Conservation (phyloP, 2,329 filamentous ascomycete genomes). For the Colletotrichum caudatum region DNA sequence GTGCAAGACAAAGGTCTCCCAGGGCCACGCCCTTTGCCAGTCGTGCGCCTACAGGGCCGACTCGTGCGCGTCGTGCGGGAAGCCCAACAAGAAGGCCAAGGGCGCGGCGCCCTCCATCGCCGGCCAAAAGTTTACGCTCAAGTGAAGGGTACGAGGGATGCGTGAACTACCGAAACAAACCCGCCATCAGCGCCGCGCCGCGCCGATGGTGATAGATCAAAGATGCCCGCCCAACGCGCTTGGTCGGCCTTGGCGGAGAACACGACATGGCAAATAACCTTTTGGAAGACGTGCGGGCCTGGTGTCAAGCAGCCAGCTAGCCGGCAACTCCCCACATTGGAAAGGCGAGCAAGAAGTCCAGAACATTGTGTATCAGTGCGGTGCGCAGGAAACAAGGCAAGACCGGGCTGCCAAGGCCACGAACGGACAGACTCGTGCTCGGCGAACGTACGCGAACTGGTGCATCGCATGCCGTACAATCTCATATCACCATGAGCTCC, state of each 20-base stretch:
- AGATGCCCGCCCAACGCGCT: neutral
- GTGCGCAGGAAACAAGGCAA: neutral
- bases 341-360: neutral
- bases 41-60: slow-evolving; percentile 73
- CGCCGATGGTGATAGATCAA: neutral
- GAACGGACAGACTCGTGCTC: neutral
- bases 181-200: neutral
- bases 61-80: slow-evolving; percentile 73
- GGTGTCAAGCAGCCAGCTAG: neutral
- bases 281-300: neutral
- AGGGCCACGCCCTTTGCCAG: slow-evolving; percentile 71
- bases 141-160: slow-evolving; percentile 54
- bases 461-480: neutral
- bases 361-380: neutral
- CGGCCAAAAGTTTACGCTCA: slow-evolving; percentile 72
- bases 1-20: slow-evolving; percentile 74
- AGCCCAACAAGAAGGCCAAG: slow-evolving; percentile 64
- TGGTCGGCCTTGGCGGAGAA: neutral
- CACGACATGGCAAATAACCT: too few relatives aligned
- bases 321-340: too few relatives aligned
- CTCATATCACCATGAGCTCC: neutral
- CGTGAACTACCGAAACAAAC: neutral
- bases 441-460: neutral
- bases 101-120: slow-evolving; percentile 65
- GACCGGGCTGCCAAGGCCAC: neutral